Evolutionary conservation across 768 basidiomycete genomes (phyloP).

Genomic region (Trametes maxima): DNA sequence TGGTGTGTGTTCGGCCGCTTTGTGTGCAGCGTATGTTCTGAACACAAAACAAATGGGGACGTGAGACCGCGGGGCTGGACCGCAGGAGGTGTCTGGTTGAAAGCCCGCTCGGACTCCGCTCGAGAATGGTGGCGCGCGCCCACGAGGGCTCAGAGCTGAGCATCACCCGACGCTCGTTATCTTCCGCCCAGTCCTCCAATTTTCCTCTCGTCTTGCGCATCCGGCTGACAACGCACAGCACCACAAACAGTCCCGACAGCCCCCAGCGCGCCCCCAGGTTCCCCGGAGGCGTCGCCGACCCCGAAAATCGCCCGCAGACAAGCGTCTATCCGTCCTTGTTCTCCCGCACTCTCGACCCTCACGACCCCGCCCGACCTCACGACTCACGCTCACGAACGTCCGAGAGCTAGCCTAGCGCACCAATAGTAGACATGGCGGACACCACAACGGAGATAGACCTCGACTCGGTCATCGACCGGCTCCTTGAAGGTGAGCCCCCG

Average conservation of each 20-base stretch:
- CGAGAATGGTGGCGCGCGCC: slow-evolving; percentile 27
- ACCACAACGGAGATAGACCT: slow-evolving; percentile 93
- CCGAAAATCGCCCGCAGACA: slow-evolving; percentile 20
- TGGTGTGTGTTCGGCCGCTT: neutral
- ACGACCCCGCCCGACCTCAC: slow-evolving; percentile 26
- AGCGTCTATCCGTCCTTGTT: slow-evolving; percentile 25
- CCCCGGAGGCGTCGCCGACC: slow-evolving; percentile 12
- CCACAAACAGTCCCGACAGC: slow-evolving; percentile 17
- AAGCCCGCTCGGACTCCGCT: slow-evolving; percentile 29
- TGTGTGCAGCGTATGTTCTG: neutral
- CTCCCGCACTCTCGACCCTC: slow-evolving; percentile 24
- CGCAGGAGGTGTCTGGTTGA: slow-evolving; percentile 4
- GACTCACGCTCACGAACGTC: slow-evolving; percentile 22
- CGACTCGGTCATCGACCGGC: slow-evolving; percentile 98
- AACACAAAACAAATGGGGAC: neutral
- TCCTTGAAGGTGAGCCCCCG: slow-evolving; percentile 85
- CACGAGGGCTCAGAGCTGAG: slow-evolving; percentile 19
- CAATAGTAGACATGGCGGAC: slow-evolving; percentile 62
- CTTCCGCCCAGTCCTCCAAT: slow-evolving; percentile 44
- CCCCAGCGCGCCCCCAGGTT: slow-evolving; percentile 2
- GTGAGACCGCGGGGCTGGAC: slow-evolving; percentile 5
- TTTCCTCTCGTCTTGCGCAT: slow-evolving; percentile 33
- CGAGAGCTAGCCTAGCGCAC: slow-evolving; percentile 3
- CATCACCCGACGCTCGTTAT: slow-evolving; percentile 38
- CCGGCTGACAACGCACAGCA: slow-evolving; percentile 31